Evolutionary conservation across 495 filamentous ascomycete genomes (phyloP), one percentile per base, ranked within the genome.

Genomic region (Entonaema liquescens): DNA sequence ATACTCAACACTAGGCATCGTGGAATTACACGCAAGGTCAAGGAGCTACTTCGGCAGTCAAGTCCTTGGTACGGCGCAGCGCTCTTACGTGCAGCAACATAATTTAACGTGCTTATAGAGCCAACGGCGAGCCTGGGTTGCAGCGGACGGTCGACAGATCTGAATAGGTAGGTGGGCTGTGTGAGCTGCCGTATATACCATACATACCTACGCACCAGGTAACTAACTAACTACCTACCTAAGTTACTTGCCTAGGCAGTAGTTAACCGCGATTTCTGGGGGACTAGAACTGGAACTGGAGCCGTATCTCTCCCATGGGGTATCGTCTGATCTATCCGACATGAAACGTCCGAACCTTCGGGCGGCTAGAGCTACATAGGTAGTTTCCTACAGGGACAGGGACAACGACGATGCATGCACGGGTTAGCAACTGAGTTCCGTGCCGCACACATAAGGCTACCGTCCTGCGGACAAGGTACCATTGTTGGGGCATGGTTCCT

Each of bases 11-110:
- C n/a, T n/a, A n/a, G n/a, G n/a, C n/a, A n/a, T n/a, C n/a, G n/a
- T n/a, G n/a, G n/a, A n/a, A n/a, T n/a, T n/a, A n/a, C n/a, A n/a
- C n/a, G n/a, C 7, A 19, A 47, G 17, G 42, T 6, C 4, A 47
- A 47, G 42, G 42, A 47, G 42, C 42, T 47, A 47, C 42, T 47
- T 23, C 42, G 42, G 42, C 42, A 47, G 42, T 47, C 42, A 12
- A 47, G 42, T 23, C 23, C 42, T 47, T 47, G 42, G 42, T 47
- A 23, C 42, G 42, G 19, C 42, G 4, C 42, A 47, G 42, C 42
- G 11, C 3, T 21, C 19, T 12, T 47, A 13, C 42, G 42, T 47
- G 42, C 19, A 47, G 42, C 8, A 23, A 19, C 21, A 47, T 9
- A 47, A 3, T 23, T 23, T 47, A 23, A 47, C 19, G 11, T 47